Evolutionary conservation across 192 early-diverging fungal species (phyloP).

Genomic region (Irineochytrium annulatum): DNA sequence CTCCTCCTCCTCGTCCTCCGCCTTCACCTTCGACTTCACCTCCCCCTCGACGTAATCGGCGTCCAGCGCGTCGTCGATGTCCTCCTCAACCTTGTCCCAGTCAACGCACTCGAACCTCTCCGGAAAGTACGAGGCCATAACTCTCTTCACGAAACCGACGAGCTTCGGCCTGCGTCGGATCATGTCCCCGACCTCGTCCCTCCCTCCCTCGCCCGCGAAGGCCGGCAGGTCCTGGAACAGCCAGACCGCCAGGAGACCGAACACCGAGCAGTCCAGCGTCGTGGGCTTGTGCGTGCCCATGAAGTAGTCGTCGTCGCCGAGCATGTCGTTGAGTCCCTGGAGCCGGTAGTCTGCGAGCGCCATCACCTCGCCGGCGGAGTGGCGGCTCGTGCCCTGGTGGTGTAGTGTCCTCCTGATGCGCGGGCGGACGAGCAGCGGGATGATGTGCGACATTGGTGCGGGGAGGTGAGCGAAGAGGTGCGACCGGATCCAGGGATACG

Average conservation of each 20-base stretch:
- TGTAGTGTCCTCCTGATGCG: neutral
- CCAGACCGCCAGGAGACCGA: neutral
- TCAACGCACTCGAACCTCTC: neutral
- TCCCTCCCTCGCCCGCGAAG: too few species aligned
- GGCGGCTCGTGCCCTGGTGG: neutral
- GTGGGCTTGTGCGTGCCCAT: neutral
- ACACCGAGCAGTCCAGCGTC: neutral
- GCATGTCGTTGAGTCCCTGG: neutral
- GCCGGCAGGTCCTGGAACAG: neutral
- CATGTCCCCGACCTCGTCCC: neutral
- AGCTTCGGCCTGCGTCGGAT: neutral
- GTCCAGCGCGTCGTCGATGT: neutral
- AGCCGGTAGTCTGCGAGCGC: neutral
- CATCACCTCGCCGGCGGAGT: too few species aligned
- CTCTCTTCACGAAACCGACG: neutral
- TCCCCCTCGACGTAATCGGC: neutral
- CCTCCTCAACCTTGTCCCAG: slow-evolving; percentile 3
- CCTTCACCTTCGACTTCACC: neutral
- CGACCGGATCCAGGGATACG: neutral
- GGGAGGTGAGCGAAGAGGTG: neutral
- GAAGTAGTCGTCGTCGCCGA: neutral
- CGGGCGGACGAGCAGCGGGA: neutral
- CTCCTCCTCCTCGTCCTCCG: neutral
- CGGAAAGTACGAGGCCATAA: neutral
- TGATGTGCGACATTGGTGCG: neutral